Base-by-base conservation (phyloP, 2,329 filamentous ascomycete species). In the Fusarium burgessii region DNA sequence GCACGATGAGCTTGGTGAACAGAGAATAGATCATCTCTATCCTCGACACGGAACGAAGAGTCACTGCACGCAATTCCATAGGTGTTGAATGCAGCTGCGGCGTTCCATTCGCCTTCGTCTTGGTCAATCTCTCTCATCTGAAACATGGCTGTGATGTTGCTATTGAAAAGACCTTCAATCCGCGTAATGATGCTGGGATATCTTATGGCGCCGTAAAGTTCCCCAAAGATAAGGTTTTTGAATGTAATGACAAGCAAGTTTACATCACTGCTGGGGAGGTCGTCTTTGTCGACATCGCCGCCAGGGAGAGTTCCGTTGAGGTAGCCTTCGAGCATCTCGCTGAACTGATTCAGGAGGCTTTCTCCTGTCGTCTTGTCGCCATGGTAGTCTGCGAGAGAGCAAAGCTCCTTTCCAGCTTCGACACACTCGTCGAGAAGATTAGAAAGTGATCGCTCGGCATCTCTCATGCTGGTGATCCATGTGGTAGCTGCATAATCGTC, bases 1-100 rank as follows among this genome's bases (percentile, higher is more conserved):
- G 38, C 18, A 3, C 27, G 46, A 2, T 68, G 63, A 7, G 64
- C 62, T n/a, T 68, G 62, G 18, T 57, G 62, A 2, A 67, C 32
- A 0, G 64, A 67, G 1, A 67, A 67, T 1, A 68, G 7, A 10
- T 68, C 64, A 3, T 67, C 63, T 0, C 12, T 10, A 1, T 35
- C n/a, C 0, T 68, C n/a, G 6, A 49, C 49, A 1, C 63, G 64
- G 9, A 57, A 29, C 1, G 25, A 62, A 0, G 15, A 55, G 35
- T 68, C 64, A 11, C 42, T 23, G 10, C 64, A 67, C 0, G 25
- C 20, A 5, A 64, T 58, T 0, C 49, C 62, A 1, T 25, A 18
- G 3, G 35, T 52, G 7, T 20, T 25, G 10, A 41, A 52, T 1
- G 27, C 35, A 13, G 23, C 25, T 1, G 38, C 38, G 5, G 46